Percentiles rank a stretch among this genome's conserved stretches.
Conservation (phyloP, 305 asterid genomes). For the Ilex paraguariensis region DNA sequence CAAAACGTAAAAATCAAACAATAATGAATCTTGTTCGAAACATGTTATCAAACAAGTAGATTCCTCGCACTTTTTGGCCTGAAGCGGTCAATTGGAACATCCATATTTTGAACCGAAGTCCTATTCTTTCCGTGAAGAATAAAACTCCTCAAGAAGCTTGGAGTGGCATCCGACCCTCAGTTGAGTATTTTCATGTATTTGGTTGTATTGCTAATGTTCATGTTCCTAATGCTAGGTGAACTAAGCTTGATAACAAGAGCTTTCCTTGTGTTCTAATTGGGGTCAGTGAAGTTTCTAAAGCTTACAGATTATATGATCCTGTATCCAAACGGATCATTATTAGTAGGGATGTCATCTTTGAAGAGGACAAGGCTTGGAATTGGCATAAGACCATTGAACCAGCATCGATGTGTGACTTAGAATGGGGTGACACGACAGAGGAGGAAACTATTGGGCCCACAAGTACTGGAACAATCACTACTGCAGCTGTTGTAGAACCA, state of each 20-base stretch:
- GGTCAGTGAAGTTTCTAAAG: too few relatives aligned
- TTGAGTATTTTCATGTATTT: neutral
- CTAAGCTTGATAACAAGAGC: neutral
- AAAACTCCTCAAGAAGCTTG: too few relatives aligned
- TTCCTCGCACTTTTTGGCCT: neutral
- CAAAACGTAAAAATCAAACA: too few relatives aligned
- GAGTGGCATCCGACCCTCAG: neutral
- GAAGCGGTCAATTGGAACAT: neutral
- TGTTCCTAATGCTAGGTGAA: neutral
- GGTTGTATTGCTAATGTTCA: neutral
- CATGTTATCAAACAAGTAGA: neutral
- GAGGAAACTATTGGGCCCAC: neutral
- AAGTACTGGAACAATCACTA: neutral
- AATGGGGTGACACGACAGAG: neutral
- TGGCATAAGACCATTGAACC: neutral
- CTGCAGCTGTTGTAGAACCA: too few relatives aligned
- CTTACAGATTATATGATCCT: neutral
- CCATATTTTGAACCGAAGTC: neutral
- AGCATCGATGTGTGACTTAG: neutral
- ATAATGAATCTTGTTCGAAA: too few relatives aligned
- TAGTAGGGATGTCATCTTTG: neutral
- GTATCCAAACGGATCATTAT: neutral
- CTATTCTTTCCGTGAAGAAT: neutral
- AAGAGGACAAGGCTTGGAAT: neutral
- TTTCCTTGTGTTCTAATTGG: too few relatives aligned